Conservation (phyloP, 257 asterid species). For the Lithospermum erythrorhizon region DNA sequence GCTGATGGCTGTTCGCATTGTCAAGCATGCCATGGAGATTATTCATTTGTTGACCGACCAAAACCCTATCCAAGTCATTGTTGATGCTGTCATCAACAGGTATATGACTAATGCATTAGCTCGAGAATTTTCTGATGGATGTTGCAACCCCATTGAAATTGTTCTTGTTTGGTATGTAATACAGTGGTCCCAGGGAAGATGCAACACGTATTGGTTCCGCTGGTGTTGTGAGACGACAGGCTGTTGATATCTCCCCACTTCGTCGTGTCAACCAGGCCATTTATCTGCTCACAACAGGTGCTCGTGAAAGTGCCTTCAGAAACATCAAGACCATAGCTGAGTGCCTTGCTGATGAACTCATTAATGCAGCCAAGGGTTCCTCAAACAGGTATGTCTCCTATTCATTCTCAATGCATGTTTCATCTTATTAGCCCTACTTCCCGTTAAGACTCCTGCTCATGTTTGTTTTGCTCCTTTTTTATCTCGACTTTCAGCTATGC, state of each 20-base stretch:
- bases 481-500: slow-evolving; percentile 45
- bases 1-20: slow-evolving; percentile 68
- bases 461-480: too few species aligned
- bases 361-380: slow-evolving; percentile 28
- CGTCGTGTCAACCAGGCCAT: slow-evolving; percentile 27
- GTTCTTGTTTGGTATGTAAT: neutral
- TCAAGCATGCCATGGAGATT: slow-evolving; percentile 86
- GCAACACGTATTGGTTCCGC: slow-evolving; percentile 30
- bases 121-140: neutral
- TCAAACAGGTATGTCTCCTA: slow-evolving; percentile 15
- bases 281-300: slow-evolving; percentile 23
- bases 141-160: neutral
- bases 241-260: slow-evolving; percentile 27
- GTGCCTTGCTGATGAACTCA: slow-evolving; percentile 30
- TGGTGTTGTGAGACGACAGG: slow-evolving; percentile 29
- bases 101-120: slow-evolving; percentile 2
- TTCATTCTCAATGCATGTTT: too few species aligned
- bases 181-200: slow-evolving; percentile 23
- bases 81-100: slow-evolving; percentile 83
- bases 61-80: slow-evolving; percentile 75
- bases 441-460: neutral
- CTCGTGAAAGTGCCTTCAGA: slow-evolving; percentile 28
- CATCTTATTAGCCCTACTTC: too few species aligned
- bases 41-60: slow-evolving; percentile 68
- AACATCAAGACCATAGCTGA: slow-evolving; percentile 26